Evolutionary conservation across 768 basidiomycete species (phyloP), one percentile per base, ranked within the genome.

Genomic region (Mrakia blollopis): DNA sequence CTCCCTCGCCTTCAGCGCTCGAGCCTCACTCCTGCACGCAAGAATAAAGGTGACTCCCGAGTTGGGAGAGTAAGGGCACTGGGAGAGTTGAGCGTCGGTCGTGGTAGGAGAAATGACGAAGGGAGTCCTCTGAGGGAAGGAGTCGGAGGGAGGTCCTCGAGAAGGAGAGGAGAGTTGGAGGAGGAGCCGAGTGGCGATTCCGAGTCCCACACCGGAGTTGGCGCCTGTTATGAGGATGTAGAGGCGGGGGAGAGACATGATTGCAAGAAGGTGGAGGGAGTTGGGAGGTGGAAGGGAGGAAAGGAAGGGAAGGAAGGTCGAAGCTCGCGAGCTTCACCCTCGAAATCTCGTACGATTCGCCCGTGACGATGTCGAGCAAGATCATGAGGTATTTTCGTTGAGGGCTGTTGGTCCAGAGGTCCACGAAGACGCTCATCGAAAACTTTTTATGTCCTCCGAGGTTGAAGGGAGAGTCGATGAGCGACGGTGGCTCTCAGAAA

Each of bases 141-240:
- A 88, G 30, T 83, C 75, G 72, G 57, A 79, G 30, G 80, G 25
- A 47, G 81, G 1, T 87, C 91, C 89, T 18, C 86, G 83, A 8
- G 88, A 81, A 21, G 82, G 80, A 60, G 85, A 85, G n/a, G 88
- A 88, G 25, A 93, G 85, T 54, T 92, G 90, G 79, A 86, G 83
- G 63, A 94, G 86, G 10, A 94, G 86, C 67, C 93, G 89, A 78
- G 90, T 88, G 84, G 92, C 93, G 62, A 91, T 90, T 18, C 91
- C 92, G 82, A 90, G 91, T 23, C 93, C 93, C 25, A 94, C 87
- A 75, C 93, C 93, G 54, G 92, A 94, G 81, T 3, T 79, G 54
- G 84, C 82, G 30, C 84, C 76, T 68, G 54, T 75, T 73, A 78
- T 70, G 73, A 78, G 63, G 65, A 72, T 72, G 47, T 77, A 65